Conservation (phyloP, 2,329 filamentous ascomycete species). For the Xylaria sp. region DNA sequence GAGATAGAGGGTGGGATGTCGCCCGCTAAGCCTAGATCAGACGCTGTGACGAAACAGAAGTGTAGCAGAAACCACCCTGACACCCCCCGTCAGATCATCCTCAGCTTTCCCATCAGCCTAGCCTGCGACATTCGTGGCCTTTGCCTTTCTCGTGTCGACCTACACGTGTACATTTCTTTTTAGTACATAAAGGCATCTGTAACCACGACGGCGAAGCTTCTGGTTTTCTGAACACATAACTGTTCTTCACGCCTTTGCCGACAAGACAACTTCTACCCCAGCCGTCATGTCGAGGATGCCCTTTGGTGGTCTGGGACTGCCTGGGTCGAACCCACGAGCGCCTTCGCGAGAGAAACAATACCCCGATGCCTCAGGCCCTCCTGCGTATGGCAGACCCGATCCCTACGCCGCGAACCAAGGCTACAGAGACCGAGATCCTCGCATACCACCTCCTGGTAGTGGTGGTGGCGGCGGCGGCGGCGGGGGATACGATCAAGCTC, state of each 20-base stretch:
- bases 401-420: slow-evolving; percentile 28
- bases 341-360: slow-evolving; percentile 35
- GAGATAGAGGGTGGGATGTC: slow-evolving; percentile 1
- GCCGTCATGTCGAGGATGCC: slow-evolving; percentile 37
- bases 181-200: background rate
- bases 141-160: background rate
- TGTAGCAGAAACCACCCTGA: slow-evolving; percentile 15
- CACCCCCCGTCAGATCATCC: slow-evolving; percentile 19
- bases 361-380: slow-evolving; percentile 17
- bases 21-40: slow-evolving; percentile 23
- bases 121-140: slow-evolving; percentile 19
- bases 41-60: slow-evolving; percentile 34
- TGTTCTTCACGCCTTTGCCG: background rate
- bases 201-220: background rate
- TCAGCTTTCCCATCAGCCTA: slow-evolving; percentile 8
- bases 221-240: background rate
- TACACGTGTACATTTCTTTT: slow-evolving; percentile 4
- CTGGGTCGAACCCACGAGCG: slow-evolving; percentile 34
- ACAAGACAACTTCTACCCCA: background rate
- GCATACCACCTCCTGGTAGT: slow-evolving; percentile 15
- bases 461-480: slow-evolving; percentile 19
- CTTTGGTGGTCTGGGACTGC: slow-evolving; percentile 36
- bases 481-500: slow-evolving; percentile 31
- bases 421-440: slow-evolving; percentile 36
- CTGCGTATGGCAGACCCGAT: slow-evolving; percentile 26